Base-by-base conservation (phyloP, 306 rosid species). In the Trifolium repens region DNA sequence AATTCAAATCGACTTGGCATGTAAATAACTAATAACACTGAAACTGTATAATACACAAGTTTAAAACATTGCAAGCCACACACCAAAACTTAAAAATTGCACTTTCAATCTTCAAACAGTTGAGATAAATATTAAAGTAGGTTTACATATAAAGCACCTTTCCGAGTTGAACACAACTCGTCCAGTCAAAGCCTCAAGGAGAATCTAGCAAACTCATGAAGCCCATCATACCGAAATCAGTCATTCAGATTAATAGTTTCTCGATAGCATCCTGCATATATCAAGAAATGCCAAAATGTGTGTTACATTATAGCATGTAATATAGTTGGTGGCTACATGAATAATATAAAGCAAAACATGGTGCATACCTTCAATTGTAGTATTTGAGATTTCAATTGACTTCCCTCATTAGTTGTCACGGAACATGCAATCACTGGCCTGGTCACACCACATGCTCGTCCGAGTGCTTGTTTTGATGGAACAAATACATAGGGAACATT, bases 371-470 rank as follows among this genome's bases (percentile, higher is more conserved):
- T 94, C 15, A 94, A 94, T 42, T 89, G 96, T 67, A 86, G 93
- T 75, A 91, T 90, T 78, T 94, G 98, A 8, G 97, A 80, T 78
- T 94, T 91, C 93, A 94, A 73, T 70, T 94, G 96, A 78, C 98
- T 94, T 72, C 97, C 98, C 76, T 91, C 98, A 5, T 94, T 94
- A 22, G 91, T 80, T 11, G 97, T 91, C 74, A 94, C 98, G 42
- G 98, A 94, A 75, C 93, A 87, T 1, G 98, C 96, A 69, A 94
- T 91, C 70, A 94, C 96, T n/a, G 98, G 93, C 70, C 98, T 78
- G 5, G 98, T 90, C 19, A 94, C 98, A 1, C 98, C 98, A 42
- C 98, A 91, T 7, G 97, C 98, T 50, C 98, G 85, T 17, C 96
- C 98, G 57, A 94, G 97, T 24, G 97, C 98, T 87, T 94, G 97